These are phyloP conservation scores for Saturnispora gosingensis DNA, from an alignment of 805 yeast species.

Conservation along the genomic window DNA sequence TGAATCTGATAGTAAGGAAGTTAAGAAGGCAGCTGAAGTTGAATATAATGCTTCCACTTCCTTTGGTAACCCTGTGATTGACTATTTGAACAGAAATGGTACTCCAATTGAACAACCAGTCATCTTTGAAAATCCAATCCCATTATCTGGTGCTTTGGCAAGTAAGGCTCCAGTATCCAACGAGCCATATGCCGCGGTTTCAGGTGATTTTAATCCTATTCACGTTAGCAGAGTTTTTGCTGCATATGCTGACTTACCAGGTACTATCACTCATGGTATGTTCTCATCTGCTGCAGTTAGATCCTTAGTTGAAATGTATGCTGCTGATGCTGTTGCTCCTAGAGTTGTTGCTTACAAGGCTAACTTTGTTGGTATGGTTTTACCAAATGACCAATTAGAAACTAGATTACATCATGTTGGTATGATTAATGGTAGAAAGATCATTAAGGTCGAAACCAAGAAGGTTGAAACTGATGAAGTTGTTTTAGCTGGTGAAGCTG, in stretches of 20 bases:
- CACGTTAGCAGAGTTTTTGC: slow-evolving; percentile 96
- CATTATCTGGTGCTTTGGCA: slow-evolving; percentile 56
- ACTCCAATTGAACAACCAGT: slow-evolving; percentile 90
- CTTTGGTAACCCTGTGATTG: slow-evolving; percentile 95
- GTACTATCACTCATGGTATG: slow-evolving; percentile 99
- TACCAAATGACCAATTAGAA: slow-evolving; percentile 85
- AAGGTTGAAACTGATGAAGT: slow-evolving; percentile 69
- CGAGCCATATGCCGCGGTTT: slow-evolving; percentile 93
- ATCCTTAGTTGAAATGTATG: slow-evolving; percentile 94
- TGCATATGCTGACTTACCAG: slow-evolving; percentile 85
- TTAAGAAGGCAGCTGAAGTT: slow-evolving; percentile 68
- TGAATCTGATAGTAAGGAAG: slow-evolving; percentile 89
- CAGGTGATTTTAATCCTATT: slow-evolving; percentile 97
- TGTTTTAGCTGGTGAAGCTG: slow-evolving; percentile 93
- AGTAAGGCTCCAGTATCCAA: slow-evolving; percentile 90
- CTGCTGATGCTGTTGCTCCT: slow-evolving; percentile 92
- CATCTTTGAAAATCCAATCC: slow-evolving; percentile 81
- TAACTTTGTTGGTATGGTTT: slow-evolving; percentile 90
- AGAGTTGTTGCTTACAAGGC: slow-evolving; percentile 94
- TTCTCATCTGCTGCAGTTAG: slow-evolving; percentile 94
- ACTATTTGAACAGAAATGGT: slow-evolving; percentile 87
- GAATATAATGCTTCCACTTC: slow-evolving; percentile 86
- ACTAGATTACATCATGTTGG: slow-evolving; percentile 92
- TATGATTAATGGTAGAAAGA: slow-evolving; percentile 98
- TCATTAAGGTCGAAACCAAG: slow-evolving; percentile 82